Base-by-base conservation (phyloP, 2,329 filamentous ascomycete genomes). In the Pyrenochaeta sp. region DNA sequence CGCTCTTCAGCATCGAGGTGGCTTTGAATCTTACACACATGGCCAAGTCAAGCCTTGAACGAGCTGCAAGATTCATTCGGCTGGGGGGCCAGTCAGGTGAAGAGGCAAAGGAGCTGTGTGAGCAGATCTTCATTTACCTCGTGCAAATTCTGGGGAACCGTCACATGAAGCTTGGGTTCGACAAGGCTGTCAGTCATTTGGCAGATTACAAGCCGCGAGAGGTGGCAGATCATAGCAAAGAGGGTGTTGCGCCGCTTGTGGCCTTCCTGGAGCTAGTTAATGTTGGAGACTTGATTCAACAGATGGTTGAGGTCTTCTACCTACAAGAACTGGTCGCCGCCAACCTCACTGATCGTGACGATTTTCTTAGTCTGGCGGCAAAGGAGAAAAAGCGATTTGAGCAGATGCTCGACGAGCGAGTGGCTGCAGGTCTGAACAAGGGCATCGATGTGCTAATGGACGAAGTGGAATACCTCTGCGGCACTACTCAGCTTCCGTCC, bases 261-360 rank as follows among this genome's bases (percentile, higher is more conserved):
- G 97, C 92, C 0, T 99, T 99, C 71, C 88, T 99, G 60, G 95
- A 99, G 79, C 86, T 99, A 28, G 95, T 99, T 76, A 99, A 99
- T 73, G 94, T 99, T 0, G 95, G 95, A 57, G 95, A 99, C 76
- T 84, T 99, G 56, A 99, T 99, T 68, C 92, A 96, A 58, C 95
- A 99, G 77, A 99, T 99, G 95, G 88, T 99, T 57, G 95, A 99
- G 74, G 93, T 99, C 34, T 99, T 99, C 75, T 99, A 96, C 79
- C 91, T 96, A 74, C 95, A 98, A 79, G 95, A 99, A 79, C 86
- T 99, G 28, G 88, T 93, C 5, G 86, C 88, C 0, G 87, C 91
- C 13, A 91, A 91, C 69, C 88, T 99, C 52, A 91, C 91, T 1
- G 94, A 98, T 74, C 89, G 91, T 43, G 96, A 96, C 74, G 95